A percentile compares a stretch with the other conserved stretches of the same genome.
Conservation (phyloP, 2,329 filamentous ascomycete species). For the Penicillium expansum region DNA sequence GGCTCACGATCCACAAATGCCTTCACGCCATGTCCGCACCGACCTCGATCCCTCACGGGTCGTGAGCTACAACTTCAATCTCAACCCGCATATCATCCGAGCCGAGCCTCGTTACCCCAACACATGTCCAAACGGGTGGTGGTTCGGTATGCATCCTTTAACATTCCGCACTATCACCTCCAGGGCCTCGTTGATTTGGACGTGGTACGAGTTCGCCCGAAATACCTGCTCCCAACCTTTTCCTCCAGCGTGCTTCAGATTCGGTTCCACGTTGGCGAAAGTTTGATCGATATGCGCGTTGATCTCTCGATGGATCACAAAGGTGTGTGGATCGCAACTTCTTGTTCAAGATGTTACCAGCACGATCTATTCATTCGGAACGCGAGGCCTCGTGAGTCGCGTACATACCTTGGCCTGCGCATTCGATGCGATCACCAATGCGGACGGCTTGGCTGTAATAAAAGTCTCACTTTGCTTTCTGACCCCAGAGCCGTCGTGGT, state of each 20-base stretch:
- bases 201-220: slow-evolving; percentile 48
- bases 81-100: slow-evolving; percentile 56
- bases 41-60: slow-evolving; percentile 13
- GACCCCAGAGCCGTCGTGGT: slow-evolving; percentile 40
- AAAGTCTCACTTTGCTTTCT: slow-evolving; percentile 33
- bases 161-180: slow-evolving; percentile 49
- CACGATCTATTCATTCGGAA: neutral
- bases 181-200: slow-evolving; percentile 41
- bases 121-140: slow-evolving; percentile 54
- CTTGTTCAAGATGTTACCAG: slow-evolving; percentile 22
- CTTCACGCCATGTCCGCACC: neutral
- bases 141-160: slow-evolving; percentile 51
- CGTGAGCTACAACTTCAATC: slow-evolving; percentile 56
- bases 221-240: slow-evolving; percentile 51
- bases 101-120: slow-evolving; percentile 52
- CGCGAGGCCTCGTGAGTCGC: neutral
- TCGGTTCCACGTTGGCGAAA: slow-evolving; percentile 57
- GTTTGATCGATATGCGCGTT: slow-evolving; percentile 52
- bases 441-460: slow-evolving; percentile 51
- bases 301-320: slow-evolving; percentile 34
- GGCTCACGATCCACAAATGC: neutral
- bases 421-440: slow-evolving; percentile 49
- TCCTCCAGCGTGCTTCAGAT: slow-evolving; percentile 53
- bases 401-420: slow-evolving; percentile 28
- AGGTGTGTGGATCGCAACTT: slow-evolving; percentile 33